Conservation (phyloP, 2,329 filamentous ascomycete species). For the Alternaria viburni region DNA sequence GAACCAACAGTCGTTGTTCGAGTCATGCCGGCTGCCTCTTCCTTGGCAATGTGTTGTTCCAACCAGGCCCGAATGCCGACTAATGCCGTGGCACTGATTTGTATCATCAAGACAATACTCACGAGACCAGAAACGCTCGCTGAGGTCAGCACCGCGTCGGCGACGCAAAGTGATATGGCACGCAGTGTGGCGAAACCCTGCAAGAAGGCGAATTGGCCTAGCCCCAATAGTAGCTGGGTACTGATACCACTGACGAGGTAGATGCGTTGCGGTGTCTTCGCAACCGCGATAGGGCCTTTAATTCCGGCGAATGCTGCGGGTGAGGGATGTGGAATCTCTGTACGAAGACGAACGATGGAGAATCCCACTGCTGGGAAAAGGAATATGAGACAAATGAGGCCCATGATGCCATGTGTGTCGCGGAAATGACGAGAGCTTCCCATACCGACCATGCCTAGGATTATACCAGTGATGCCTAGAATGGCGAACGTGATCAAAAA, state of each 20-base stretch:
- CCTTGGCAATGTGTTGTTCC: constrained; percentile 35
- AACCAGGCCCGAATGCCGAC: constrained; percentile 30
- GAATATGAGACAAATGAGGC: constrained; percentile 29
- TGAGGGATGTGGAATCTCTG: constrained; percentile 22
- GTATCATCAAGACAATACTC: constrained; percentile 25
- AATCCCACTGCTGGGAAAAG: constrained; percentile 24
- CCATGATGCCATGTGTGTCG: constrained; percentile 31
- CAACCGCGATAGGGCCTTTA: constrained; percentile 27
- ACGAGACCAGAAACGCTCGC: constrained; percentile 19
- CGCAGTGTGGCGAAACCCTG: constrained; percentile 32
- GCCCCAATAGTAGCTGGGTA: constrained; percentile 22
- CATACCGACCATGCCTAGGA: constrained; percentile 34
- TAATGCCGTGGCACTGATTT: constrained; percentile 29
- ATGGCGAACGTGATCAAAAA: constrained; percentile 27
- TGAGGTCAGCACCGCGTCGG: constrained; percentile 34
- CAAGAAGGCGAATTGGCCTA: constrained; percentile 29
- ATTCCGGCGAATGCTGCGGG: constrained; percentile 25
- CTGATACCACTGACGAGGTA: constrained; percentile 29
- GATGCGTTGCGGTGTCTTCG: constrained; percentile 31
- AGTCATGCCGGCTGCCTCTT: constrained; percentile 2
- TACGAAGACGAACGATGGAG: constrained; percentile 29
- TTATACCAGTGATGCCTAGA: constrained; percentile 22
- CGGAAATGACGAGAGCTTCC: constrained; percentile 33
- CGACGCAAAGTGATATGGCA: constrained; percentile 33
- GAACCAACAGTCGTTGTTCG: background rate